These are phyloP conservation scores for Straminergon stramineum DNA, from an alignment of 225 moss, liverwort and hornwort species.

Conservation along the genomic window DNA sequence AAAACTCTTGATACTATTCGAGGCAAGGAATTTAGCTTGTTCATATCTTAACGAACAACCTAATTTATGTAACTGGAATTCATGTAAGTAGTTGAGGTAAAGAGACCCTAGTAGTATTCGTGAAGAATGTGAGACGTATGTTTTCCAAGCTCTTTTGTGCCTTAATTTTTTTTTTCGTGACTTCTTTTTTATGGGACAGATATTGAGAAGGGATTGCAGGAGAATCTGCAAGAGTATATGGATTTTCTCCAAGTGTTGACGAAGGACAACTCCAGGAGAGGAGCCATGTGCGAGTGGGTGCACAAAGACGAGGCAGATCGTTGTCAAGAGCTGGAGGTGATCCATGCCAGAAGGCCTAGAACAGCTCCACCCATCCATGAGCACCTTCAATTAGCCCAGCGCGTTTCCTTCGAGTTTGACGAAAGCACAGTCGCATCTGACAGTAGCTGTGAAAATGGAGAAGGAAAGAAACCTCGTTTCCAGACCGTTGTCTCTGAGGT, in stretches of 20 bases:
- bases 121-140: not conserved
- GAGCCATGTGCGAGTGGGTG: constrained; percentile 3
- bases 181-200: constrained; percentile 2
- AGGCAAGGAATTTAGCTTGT: not conserved
- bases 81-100: not conserved
- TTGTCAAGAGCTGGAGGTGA: not conserved
- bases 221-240: constrained; percentile 23
- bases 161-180: not conserved
- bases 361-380: constrained; percentile 12
- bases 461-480: not conserved
- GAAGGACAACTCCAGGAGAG: constrained; percentile 5
- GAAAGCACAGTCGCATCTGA: constrained; percentile 9
- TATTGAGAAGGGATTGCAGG: constrained; percentile 31
- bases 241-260: constrained; percentile 14
- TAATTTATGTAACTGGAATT: not conserved
- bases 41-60: not conserved
- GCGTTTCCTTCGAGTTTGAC: constrained; percentile 12
- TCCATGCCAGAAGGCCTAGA: not conserved
- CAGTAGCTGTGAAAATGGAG: not conserved
- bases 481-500: constrained; percentile 8
- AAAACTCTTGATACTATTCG: constrained; percentile 25
- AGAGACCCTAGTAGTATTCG: not conserved
- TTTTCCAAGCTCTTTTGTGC: not conserved
- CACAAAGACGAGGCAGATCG: not conserved
- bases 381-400: constrained; percentile 6